phyloP scores from a whole-genome alignment of 495 filamentous ascomycete species.

The Penicillium bovifimosum region DNA sequence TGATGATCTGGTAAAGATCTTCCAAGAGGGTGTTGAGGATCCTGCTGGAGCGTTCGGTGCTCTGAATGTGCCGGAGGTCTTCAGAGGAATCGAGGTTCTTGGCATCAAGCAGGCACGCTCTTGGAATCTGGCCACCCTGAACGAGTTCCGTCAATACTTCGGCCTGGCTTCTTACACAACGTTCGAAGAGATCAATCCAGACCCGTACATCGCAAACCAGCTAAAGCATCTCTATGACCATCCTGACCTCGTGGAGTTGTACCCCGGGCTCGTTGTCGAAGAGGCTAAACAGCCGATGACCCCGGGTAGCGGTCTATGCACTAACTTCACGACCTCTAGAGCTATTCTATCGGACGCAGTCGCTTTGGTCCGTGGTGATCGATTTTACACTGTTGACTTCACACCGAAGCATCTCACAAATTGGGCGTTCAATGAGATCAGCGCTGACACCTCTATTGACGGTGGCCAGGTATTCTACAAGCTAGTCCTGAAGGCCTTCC shows the following conservation, averaged over 20 bases:
- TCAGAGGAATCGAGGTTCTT: slow-evolving; percentile 74
- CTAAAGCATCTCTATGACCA: slow-evolving; percentile 72
- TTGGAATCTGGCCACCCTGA: slow-evolving; percentile 79
- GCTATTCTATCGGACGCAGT: slow-evolving; percentile 84
- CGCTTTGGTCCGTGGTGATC: slow-evolving; percentile 76
- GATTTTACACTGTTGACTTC: slow-evolving; percentile 77
- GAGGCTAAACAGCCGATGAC: slow-evolving; percentile 66
- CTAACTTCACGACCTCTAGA: slow-evolving; percentile 76
- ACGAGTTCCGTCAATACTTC: slow-evolving; percentile 84
- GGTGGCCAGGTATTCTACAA: slow-evolving; percentile 58
- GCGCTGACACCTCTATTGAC: slow-evolving; percentile 44
- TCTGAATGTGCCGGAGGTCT: slow-evolving; percentile 64
- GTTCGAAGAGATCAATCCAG: slow-evolving; percentile 81
- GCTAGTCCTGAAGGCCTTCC: slow-evolving; percentile 56
- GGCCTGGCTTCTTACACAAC: slow-evolving; percentile 65
- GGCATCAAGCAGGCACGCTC: slow-evolving; percentile 78
- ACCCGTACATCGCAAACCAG: slow-evolving; percentile 65
- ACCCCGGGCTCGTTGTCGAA: slow-evolving; percentile 78
- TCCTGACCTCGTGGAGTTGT: slow-evolving; percentile 76
- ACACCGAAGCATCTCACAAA: slow-evolving; percentile 73
- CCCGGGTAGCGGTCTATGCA: slow-evolving; percentile 75
- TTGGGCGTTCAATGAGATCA: slow-evolving; percentile 61
- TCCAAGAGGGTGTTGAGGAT: slow-evolving; percentile 59
- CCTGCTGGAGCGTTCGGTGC: slow-evolving; percentile 58
- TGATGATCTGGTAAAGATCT: slow-evolving; percentile 62